A percentile compares a stretch with the other conserved stretches of the same genome.
Conservation (phyloP, 345 rosid species). For the Hibiscus syriacus region DNA sequence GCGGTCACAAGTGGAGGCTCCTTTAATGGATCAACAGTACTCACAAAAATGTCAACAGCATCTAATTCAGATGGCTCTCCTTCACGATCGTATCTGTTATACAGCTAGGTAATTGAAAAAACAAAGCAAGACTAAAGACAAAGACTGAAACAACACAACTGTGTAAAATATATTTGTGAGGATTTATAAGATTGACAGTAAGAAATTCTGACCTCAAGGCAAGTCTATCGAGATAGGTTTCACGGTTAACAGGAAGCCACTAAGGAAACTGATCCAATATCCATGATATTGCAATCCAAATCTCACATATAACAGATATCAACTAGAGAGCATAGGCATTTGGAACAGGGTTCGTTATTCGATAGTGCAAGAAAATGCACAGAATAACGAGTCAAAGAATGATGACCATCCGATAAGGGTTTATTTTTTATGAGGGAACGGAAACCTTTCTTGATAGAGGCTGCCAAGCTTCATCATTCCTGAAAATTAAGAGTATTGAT, state of each 20-base stretch:
- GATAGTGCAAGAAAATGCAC: too few species aligned
- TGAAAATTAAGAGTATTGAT: conserved; percentile 27
- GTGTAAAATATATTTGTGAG: not conserved
- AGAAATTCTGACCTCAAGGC: conserved; percentile 52
- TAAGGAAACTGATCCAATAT: conserved; percentile 92
- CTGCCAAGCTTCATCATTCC: too few species aligned
- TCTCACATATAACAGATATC: conserved; percentile 88
- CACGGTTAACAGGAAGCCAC: conserved; percentile 90
- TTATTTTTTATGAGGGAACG: too few species aligned
- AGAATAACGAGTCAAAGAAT: too few species aligned
- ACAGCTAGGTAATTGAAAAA: not conserved
- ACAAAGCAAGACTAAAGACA: not conserved
- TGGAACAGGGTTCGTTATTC: conserved; percentile 78
- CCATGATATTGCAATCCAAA: conserved; percentile 96
- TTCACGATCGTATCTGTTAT: too few species aligned
- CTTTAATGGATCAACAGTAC: too few species aligned
- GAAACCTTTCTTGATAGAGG: too few species aligned
- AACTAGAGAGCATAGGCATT: conserved; percentile 82
- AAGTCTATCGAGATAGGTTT: conserved; percentile 92
- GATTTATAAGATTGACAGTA: not conserved
- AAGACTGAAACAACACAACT: not conserved
- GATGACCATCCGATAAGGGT: too few species aligned
- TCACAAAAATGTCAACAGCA: conserved; percentile 85
- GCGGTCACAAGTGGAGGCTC: conserved; percentile 97
- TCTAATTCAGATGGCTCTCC: conserved; percentile 85